phyloP scores from a whole-genome alignment of 2,329 filamentous ascomycete species.

The Epichloe glyceriae region DNA sequence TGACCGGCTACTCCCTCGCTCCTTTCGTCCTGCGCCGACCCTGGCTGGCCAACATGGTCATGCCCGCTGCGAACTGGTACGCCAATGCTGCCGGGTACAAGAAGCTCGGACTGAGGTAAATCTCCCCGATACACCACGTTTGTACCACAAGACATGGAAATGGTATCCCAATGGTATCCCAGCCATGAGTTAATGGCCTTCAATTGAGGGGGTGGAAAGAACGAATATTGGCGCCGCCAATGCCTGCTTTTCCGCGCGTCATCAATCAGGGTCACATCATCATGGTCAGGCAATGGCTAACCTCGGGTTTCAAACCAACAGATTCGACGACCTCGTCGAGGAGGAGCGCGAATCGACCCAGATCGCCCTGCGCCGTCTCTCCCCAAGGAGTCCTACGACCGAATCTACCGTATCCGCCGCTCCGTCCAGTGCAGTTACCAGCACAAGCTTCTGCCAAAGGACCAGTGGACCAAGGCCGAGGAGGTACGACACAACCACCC shows the following conservation, averaged over 20 bases:
- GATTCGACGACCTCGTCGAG: slow-evolving; percentile 86
- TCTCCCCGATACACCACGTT: neutral
- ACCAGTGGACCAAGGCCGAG: slow-evolving; percentile 46
- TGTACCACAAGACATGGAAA: neutral
- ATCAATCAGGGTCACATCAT: neutral
- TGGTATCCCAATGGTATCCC: neutral
- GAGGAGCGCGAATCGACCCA: slow-evolving; percentile 85
- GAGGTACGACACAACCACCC: slow-evolving; percentile 25
- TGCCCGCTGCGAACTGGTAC: slow-evolving; percentile 82
- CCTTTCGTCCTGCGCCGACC: slow-evolving; percentile 72
- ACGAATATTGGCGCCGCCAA: neutral
- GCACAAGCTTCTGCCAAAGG: slow-evolving; percentile 52
- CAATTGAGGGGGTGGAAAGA: neutral
- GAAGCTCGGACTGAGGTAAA: slow-evolving; percentile 77
- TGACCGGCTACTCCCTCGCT: slow-evolving; percentile 59
- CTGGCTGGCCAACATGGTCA: slow-evolving; percentile 65
- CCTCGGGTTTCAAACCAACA: slow-evolving; percentile 24
- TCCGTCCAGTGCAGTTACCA: slow-evolving; percentile 65
- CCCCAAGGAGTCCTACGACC: slow-evolving; percentile 88
- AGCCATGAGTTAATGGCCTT: neutral
- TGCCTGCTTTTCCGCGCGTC: neutral
- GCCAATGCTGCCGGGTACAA: slow-evolving; percentile 80
- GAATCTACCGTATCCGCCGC: slow-evolving; percentile 91
- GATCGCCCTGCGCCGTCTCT: slow-evolving; percentile 79
- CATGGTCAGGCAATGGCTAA: slow-evolving; percentile 10